Percentiles rank a stretch among this genome's conserved stretches.
These are phyloP conservation scores for Closterium sp. DNA, from an alignment of 139 green algal species.

Conservation along the genomic window DNA sequence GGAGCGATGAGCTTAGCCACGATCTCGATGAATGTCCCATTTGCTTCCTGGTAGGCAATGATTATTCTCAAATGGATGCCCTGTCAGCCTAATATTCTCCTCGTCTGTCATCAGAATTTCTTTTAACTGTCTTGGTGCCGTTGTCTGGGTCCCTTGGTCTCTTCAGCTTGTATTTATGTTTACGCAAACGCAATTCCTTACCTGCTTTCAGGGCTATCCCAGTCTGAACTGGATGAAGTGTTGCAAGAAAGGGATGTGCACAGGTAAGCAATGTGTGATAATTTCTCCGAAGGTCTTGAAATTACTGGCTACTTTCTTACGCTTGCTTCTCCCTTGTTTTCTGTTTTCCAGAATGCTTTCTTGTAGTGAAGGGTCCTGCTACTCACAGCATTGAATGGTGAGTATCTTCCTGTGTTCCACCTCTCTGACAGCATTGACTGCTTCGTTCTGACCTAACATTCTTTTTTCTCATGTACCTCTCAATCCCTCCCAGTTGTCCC, in stretches of 20 bases:
- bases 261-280: constrained; percentile 20
- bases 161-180: background rate
- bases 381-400: background rate
- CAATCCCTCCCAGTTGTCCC: background rate
- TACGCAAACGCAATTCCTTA: background rate
- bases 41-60: constrained; percentile 49
- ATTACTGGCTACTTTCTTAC: background rate
- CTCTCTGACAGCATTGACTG: background rate
- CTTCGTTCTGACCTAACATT: background rate
- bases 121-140: background rate
- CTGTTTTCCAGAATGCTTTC: constrained; percentile 52
- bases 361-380: constrained; percentile 47
- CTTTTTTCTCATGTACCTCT: background rate
- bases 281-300: background rate
- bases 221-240: constrained; percentile 49
- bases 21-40: constrained; percentile 59
- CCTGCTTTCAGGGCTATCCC: constrained; percentile 40
- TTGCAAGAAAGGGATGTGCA: constrained; percentile 57
- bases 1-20: constrained; percentile 28
- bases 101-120: background rate
- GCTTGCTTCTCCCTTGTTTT: background rate
- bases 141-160: background rate
- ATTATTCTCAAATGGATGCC: no score
- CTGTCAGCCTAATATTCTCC: background rate
- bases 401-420: background rate